Percentiles rank a stretch among this genome's conserved stretches.
phyloP scores from a whole-genome alignment of 805 yeast species.

The Ogataea paradorogensis region DNA sequence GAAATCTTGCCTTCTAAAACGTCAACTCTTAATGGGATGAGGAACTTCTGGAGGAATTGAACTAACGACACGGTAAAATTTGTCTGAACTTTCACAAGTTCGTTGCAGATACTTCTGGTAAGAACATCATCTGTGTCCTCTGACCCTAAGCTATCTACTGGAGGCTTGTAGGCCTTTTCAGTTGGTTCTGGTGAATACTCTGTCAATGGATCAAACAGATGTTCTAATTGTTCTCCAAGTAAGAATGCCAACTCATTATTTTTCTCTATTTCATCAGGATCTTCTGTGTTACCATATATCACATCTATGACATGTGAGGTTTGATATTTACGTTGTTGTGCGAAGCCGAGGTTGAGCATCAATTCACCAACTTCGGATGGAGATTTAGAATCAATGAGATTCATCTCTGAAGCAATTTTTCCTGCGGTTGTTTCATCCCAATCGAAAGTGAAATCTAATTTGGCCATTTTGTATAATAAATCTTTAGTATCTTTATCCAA shows the following conservation, averaged over 20 bases:
- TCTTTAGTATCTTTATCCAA: constrained; percentile 37
- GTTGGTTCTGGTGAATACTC: constrained; percentile 92
- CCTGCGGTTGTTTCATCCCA: constrained; percentile 90
- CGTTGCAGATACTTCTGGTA: constrained; percentile 56
- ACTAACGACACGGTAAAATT: constrained; percentile 71
- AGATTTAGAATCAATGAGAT: constrained; percentile 45
- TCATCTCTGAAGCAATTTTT: constrained; percentile 64
- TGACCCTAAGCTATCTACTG: constrained; percentile 30
- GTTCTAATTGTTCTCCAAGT: constrained; percentile 84
- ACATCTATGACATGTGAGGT: constrained; percentile 67
- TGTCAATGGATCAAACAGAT: constrained; percentile 80
- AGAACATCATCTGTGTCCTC: constrained; percentile 33
- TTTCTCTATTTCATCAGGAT: constrained; percentile 37
- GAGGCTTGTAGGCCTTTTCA: constrained; percentile 66
- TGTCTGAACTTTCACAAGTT: constrained; percentile 68
- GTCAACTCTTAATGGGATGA: constrained; percentile 72
- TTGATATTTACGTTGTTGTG: constrained; percentile 41
- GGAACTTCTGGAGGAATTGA: constrained; percentile 69
- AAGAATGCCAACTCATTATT: constrained; percentile 75
- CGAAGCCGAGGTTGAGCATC: constrained; percentile 56
- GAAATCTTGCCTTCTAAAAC: constrained; percentile 56
- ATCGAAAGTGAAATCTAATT: constrained; percentile 31
- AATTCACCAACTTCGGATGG: constrained; percentile 59
- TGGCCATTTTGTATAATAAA: constrained; percentile 17
- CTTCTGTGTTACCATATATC: constrained; percentile 48